phyloP scores from a whole-genome alignment of 139 green algal species.

The Tetradesmus obliquus region DNA sequence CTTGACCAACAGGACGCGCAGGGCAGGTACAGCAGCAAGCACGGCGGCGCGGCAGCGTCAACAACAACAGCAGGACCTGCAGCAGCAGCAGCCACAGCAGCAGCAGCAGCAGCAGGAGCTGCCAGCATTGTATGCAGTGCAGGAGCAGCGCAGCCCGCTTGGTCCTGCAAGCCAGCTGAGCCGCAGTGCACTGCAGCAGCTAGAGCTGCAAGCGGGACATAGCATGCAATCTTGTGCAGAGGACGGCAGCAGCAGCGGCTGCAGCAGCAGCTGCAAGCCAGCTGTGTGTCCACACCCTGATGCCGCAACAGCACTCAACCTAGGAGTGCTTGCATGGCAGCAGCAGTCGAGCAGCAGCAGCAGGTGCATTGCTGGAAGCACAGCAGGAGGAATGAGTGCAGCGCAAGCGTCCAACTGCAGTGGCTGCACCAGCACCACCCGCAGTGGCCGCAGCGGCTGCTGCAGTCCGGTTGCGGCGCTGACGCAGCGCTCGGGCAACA shows the following conservation, averaged over 20 bases:
- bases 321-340: background rate
- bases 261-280: background rate
- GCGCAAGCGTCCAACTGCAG: background rate
- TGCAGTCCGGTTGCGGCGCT: too few species aligned
- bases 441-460: background rate
- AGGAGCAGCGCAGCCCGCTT: background rate
- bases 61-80: background rate
- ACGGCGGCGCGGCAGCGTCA: background rate
- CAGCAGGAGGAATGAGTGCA: background rate
- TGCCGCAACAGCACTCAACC: background rate
- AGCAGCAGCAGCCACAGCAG: background rate
- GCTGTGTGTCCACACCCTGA: background rate
- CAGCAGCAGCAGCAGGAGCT: constrained; percentile 9
- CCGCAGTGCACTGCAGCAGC: background rate
- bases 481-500: background rate
- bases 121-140: background rate
- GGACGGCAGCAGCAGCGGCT: background rate
- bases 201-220: background rate
- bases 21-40: constrained; percentile 15
- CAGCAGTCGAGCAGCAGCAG: background rate
- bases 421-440: background rate
- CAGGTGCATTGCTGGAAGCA: background rate
- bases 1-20: background rate
- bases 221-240: background rate
- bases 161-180: background rate